phyloP scores from a whole-genome alignment of 345 rosid genomes.

The Adansonia digitata region DNA sequence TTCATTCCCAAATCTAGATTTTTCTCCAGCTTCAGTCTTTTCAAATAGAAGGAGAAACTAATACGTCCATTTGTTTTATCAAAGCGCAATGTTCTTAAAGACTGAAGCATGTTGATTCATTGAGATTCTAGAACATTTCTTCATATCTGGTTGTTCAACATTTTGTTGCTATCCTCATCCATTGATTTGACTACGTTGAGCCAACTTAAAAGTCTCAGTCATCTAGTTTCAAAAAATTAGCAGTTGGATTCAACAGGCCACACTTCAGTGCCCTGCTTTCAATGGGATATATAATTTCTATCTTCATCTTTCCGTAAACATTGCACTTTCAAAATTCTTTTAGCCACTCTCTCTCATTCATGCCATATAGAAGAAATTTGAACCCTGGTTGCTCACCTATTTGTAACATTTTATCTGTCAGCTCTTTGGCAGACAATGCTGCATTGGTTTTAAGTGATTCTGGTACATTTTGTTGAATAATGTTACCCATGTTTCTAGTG shows the following conservation, averaged over 20 bases:
- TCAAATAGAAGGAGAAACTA: neutral
- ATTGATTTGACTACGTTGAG: neutral
- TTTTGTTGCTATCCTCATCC: neutral
- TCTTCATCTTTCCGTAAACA: neutral
- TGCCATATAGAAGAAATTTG: neutral
- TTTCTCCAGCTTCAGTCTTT: neutral
- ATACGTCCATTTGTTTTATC: neutral
- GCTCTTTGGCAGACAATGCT: neutral
- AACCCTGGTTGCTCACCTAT: neutral
- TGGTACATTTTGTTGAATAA: too few species aligned
- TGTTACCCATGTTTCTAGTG: neutral
- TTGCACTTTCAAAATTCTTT: neutral
- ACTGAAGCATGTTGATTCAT: neutral
- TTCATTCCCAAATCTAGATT: neutral
- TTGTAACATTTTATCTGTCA: neutral
- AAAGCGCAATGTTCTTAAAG: neutral
- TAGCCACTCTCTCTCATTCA: neutral
- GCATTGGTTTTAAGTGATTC: neutral
- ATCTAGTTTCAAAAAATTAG: neutral
- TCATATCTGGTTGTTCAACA: neutral
- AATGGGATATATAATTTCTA: neutral
- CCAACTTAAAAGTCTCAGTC: too few species aligned
- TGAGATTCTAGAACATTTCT: neutral
- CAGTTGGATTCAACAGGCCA: neutral
- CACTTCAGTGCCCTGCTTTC: neutral